Percentiles rank a stretch among this genome's conserved stretches.
Conservation (phyloP, 2,329 filamentous ascomycete species). For the Pestalotiopsis sp. region DNA sequence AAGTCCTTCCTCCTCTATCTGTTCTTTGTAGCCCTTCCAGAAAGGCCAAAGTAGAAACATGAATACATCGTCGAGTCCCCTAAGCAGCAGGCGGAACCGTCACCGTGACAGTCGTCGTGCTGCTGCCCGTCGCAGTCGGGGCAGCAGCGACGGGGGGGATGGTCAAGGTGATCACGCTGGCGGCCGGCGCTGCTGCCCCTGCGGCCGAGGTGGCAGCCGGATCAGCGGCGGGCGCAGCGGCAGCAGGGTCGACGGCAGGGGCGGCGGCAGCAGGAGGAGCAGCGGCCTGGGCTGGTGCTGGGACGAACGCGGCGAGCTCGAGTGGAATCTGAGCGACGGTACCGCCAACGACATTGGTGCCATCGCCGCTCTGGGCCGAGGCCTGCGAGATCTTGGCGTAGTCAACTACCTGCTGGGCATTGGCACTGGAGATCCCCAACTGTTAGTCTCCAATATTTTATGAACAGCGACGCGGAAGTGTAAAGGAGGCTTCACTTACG, state of each 20-base stretch:
- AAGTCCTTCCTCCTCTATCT: neutral
- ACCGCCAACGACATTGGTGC: conserved; percentile 28
- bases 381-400: conserved; percentile 27
- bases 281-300: conserved; percentile 21
- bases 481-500: conserved; percentile 30
- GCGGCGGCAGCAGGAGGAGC: conserved; percentile 14
- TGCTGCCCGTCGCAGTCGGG: neutral
- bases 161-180: neutral
- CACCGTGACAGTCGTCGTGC: neutral
- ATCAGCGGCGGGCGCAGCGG: conserved; percentile 10
- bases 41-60: neutral
- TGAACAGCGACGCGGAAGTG: neutral
- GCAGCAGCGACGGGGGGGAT: neutral
- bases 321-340: conserved; percentile 32
- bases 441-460: conserved; percentile 15
- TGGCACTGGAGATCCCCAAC: conserved; percentile 18
- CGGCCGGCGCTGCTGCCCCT: neutral
- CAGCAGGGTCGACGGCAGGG: conserved; percentile 14
- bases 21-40: neutral
- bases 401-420: conserved; percentile 31
- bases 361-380: conserved; percentile 28
- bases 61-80: neutral
- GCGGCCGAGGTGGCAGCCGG: conserved; percentile 1
- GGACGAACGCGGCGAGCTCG: conserved; percentile 30
- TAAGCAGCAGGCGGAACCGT: neutral